Conservation (phyloP, 306 rosid genomes). For the Malus fusca region DNA sequence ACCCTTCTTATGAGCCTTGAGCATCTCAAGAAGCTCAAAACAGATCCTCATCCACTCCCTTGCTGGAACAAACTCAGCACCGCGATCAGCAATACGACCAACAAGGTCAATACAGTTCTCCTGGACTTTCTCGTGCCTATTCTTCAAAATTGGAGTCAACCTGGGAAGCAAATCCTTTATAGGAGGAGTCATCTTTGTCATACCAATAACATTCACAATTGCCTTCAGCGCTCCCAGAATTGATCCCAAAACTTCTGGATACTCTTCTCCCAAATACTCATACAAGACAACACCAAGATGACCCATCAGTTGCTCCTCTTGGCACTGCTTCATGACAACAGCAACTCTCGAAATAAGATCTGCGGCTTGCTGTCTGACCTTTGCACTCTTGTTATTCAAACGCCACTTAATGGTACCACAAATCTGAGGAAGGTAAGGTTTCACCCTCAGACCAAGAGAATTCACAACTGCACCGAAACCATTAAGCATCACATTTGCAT, state of each 20-base stretch:
- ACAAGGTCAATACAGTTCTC: constrained; percentile 94
- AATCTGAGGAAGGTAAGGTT: constrained; percentile 89
- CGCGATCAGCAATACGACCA: constrained; percentile 96
- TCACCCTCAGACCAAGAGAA: constrained; percentile 93
- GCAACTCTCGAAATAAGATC: constrained; percentile 94
- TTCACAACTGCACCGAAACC: constrained; percentile 95
- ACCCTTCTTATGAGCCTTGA: constrained; percentile 93
- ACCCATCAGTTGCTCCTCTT: constrained; percentile 93
- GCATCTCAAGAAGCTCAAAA: constrained; percentile 98
- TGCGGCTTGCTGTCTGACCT: constrained; percentile 95
- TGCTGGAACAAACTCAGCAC: constrained; percentile 94
- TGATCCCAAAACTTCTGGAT: constrained; percentile 91
- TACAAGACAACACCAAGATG: constrained; percentile 96
- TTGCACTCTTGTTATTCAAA: constrained; percentile 91
- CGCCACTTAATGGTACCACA: constrained; percentile 99
- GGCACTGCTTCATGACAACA: constrained; percentile 98
- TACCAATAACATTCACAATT: constrained; percentile 93
- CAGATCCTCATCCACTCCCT: constrained; percentile 99
- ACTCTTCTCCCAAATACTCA: constrained; percentile 94
- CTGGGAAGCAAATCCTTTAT: constrained; percentile 94
- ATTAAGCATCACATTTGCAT: constrained; percentile 95
- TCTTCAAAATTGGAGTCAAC: constrained; percentile 88
- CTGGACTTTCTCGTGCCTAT: constrained; percentile 94
- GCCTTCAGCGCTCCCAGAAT: constrained; percentile 94
- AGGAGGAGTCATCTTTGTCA: constrained; percentile 99